Evolutionary conservation across 768 basidiomycete species (phyloP), one percentile per base, ranked within the genome.

Genomic region (Lyophyllum shimeji): DNA sequence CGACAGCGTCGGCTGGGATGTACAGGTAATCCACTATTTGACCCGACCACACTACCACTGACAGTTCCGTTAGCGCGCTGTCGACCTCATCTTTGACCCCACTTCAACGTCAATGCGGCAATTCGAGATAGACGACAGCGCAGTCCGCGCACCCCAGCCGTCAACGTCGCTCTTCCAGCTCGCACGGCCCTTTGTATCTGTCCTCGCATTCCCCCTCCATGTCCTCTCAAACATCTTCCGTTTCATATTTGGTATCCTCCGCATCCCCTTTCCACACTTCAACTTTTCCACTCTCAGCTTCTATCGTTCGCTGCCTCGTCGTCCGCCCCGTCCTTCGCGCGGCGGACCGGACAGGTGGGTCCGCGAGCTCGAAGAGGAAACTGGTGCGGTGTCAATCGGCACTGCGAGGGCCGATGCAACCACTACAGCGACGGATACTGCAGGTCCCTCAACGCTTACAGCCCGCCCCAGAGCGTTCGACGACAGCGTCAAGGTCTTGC

Each of bases 281-380:
- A 72, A 76, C 49, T 81, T 86, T 66, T 71, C 71, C 27, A 67
- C 74, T 1, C 69, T 85, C 60, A 78, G 74, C 46, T 74, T 82
- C 59, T 78, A 81, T 60, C 64, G 72, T 2, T 72, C 76, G 9
- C 62, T 74, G 2, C 65, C 67, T 12, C 72, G 75, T 11, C 70
- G 74, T 9, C 62, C 75, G 44, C 70, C 74, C 47, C 44, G 52
- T 2, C 76, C 75, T 44, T 70, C 74, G 47, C 43, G 52, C 2
- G 76, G 81, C 15, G 86, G 83, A 0, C 79, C 83, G 0, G 91
- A 91, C 59, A 77, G 86, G 24, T 93, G 90, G 88, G 77, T 95
- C 17, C 80, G 85, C 20, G 82, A 86, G 27, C 77, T 95, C 4
- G 92, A 95, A 67, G 90, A 93, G 56, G 89, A 92, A 67, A 93